Evolutionary conservation across 2,329 filamentous ascomycete species (phyloP).

Genomic region (Aplosporella prunicola): DNA sequence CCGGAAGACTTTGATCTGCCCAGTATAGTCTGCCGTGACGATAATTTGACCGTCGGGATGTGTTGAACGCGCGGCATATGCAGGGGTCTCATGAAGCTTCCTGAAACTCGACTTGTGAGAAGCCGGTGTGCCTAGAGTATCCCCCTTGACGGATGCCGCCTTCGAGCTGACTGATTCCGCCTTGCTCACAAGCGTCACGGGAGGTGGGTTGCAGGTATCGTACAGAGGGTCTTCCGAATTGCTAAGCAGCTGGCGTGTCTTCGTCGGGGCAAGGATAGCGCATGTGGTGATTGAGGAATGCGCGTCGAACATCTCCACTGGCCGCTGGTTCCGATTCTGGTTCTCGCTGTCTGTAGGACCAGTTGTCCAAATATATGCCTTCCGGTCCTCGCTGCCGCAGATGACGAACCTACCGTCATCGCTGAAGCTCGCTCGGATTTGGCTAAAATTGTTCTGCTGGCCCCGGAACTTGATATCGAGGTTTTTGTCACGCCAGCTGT

Average conservation of each 20-base stretch:
- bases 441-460: slow-evolving; percentile 79
- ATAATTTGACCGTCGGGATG: slow-evolving; percentile 84
- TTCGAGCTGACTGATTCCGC: slow-evolving; percentile 51
- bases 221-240: slow-evolving; percentile 87
- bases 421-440: slow-evolving; percentile 82
- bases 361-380: slow-evolving; percentile 84
- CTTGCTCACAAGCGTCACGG: slow-evolving; percentile 68
- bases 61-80: slow-evolving; percentile 64
- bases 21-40: slow-evolving; percentile 79
- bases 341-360: slow-evolving; percentile 50
- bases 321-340: slow-evolving; percentile 61
- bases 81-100: slow-evolving; percentile 55
- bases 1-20: slow-evolving; percentile 86
- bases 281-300: slow-evolving; percentile 82
- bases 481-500: slow-evolving; percentile 75
- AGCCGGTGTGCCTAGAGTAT: slow-evolving; percentile 23
- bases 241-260: slow-evolving; percentile 67
- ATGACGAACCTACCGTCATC: slow-evolving; percentile 81
- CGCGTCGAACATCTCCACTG: slow-evolving; percentile 83
- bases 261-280: slow-evolving; percentile 74
- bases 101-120: slow-evolving; percentile 26
- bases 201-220: slow-evolving; percentile 90
- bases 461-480: slow-evolving; percentile 86
- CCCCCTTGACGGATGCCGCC: slow-evolving; percentile 35
- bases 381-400: slow-evolving; percentile 85